A percentile compares a stretch with the other conserved stretches of the same genome.
phyloP scores from a whole-genome alignment of 192 early-diverging fungal species.

The Podila minutissima region DNA sequence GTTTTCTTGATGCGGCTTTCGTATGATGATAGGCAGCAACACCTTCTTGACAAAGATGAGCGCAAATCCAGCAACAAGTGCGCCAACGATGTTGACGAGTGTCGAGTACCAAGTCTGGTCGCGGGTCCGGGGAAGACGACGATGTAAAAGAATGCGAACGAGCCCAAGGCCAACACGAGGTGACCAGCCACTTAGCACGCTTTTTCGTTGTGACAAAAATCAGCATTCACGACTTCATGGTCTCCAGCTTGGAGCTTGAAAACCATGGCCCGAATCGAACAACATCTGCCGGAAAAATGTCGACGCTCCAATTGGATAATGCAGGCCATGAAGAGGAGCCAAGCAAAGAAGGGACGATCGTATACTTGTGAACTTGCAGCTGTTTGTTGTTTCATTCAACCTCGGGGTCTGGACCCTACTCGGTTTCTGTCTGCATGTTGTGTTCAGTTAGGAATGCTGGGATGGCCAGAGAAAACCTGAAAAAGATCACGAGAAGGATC shows the following conservation, averaged over 20 bases:
- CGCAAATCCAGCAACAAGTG: constrained; percentile 50
- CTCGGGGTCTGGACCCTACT: constrained; percentile 37
- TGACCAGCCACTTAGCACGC: constrained; percentile 57
- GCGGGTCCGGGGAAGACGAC: constrained; percentile 48
- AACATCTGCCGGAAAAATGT: constrained; percentile 54
- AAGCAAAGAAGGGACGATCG: constrained; percentile 52
- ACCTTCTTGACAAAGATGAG: constrained; percentile 64
- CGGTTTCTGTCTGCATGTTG: constrained; percentile 35
- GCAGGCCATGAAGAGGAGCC: constrained; percentile 53
- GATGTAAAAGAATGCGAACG: constrained; percentile 61
- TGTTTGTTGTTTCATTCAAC: constrained; percentile 20
- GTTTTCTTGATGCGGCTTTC: constrained; percentile 61
- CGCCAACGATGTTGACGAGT: constrained; percentile 59
- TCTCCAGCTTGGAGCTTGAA: constrained; percentile 53
- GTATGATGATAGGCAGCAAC: constrained; percentile 62
- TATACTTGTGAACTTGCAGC: constrained; percentile 55
- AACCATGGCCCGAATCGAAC: constrained; percentile 44
- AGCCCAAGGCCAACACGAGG: constrained; percentile 49
- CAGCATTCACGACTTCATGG: constrained; percentile 55
- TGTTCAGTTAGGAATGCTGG: constrained; percentile 53
- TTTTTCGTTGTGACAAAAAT: constrained; percentile 54
- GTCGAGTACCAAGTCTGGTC: constrained; percentile 53
- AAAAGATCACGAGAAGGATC: constrained; percentile 54
- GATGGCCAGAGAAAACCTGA: constrained; percentile 53
- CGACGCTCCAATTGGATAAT: constrained; percentile 10